phyloP scores from a whole-genome alignment of 1,139 yeast species.

The Saccharomyces hybrid region DNA sequence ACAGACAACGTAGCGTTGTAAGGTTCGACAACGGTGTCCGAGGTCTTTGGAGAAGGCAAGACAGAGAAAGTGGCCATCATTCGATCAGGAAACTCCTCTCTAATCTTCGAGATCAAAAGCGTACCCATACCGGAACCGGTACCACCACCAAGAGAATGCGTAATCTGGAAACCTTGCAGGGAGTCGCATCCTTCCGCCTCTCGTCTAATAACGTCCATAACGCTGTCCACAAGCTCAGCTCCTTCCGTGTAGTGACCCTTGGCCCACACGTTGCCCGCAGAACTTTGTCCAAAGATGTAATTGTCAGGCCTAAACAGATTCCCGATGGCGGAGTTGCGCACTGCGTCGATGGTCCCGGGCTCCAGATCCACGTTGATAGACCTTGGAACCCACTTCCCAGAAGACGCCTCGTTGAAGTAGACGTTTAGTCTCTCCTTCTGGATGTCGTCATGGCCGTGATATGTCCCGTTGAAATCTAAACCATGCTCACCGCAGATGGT shows the following conservation, averaged over 20 bases:
- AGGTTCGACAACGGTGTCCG: slow-evolving; percentile 91
- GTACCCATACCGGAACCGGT: slow-evolving; percentile 99
- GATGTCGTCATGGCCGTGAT: slow-evolving; percentile 59
- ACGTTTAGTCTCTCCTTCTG: slow-evolving; percentile 40
- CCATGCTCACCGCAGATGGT: slow-evolving; percentile 97
- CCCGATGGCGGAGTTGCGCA: slow-evolving; percentile 69
- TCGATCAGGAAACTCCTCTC: slow-evolving; percentile 88
- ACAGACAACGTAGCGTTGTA: slow-evolving; percentile 89
- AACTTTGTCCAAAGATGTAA: slow-evolving; percentile 79
- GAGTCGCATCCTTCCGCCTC: slow-evolving; percentile 93
- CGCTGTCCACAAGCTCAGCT: slow-evolving; percentile 85
- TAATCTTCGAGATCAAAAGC: slow-evolving; percentile 64
- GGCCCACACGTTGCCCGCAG: slow-evolving; percentile 96
- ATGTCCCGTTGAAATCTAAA: slow-evolving; percentile 74
- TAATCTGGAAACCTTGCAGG: slow-evolving; percentile 87
- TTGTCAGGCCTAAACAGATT: slow-evolving; percentile 87
- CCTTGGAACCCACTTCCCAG: slow-evolving; percentile 87
- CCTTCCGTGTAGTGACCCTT: slow-evolving; percentile 96
- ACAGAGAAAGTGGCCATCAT: slow-evolving; percentile 95
- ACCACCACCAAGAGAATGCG: slow-evolving; percentile 92
- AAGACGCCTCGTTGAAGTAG: slow-evolving; percentile 61
- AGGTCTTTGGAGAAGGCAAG: slow-evolving; percentile 83
- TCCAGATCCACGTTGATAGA: slow-evolving; percentile 88
- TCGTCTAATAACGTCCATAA: slow-evolving; percentile 81
- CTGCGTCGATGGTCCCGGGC: slow-evolving; percentile 87